Conservation (phyloP, 257 asterid species). For the Linaria vulgaris region DNA sequence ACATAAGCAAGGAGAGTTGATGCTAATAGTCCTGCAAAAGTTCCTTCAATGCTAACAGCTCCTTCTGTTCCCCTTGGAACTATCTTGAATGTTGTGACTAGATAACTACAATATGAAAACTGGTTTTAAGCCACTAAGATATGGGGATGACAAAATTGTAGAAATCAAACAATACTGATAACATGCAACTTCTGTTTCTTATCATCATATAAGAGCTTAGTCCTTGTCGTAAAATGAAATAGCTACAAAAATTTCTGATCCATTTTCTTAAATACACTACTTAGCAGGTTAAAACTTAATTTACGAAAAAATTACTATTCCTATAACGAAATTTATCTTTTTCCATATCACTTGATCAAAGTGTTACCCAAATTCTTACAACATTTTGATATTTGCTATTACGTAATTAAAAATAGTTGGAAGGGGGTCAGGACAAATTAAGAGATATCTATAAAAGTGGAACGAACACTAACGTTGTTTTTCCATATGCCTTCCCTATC, state of each 20-base stretch:
- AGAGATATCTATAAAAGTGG: conserved; percentile 26
- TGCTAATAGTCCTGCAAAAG: conserved; percentile 80
- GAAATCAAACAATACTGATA: background rate
- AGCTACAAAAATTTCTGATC: too few species aligned
- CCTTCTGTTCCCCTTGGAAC: conserved; percentile 99
- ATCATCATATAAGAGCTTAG: too few species aligned
- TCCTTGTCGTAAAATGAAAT: too few species aligned
- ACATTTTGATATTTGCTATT: background rate
- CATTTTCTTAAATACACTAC: too few species aligned
- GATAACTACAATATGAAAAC: conserved; percentile 49
- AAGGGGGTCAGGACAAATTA: conserved; percentile 1
- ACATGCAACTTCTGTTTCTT: too few species aligned
- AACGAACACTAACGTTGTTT: conserved; percentile 68
- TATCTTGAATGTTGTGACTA: conserved; percentile 87
- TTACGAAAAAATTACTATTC: background rate
- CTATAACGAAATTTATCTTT: background rate
- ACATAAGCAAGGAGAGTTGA: conserved; percentile 78
- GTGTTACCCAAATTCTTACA: background rate
- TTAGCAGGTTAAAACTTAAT: background rate
- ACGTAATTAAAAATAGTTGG: background rate
- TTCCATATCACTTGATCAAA: background rate
- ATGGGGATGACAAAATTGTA: background rate
- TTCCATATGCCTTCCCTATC: conserved; percentile 96
- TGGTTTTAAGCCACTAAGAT: background rate
- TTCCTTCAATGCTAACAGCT: conserved; percentile 93